These are phyloP conservation scores for Trypanosoma theileri DNA, from an alignment of 208 protist genomes.

Conservation along the genomic window DNA sequence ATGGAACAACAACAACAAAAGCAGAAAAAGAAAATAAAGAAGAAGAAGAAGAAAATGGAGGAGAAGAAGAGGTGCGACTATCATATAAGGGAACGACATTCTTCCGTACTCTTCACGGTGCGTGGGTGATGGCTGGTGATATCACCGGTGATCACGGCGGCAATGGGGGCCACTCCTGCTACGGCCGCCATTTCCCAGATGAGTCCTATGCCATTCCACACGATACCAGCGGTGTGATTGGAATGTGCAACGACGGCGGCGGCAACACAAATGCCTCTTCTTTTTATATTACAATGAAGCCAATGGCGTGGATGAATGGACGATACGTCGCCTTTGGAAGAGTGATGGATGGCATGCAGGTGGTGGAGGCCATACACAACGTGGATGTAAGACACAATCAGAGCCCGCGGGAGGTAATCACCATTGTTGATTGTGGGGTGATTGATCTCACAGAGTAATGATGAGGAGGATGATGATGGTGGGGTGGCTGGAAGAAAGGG, in stretches of 20 bases:
- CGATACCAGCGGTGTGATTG: constrained; percentile 65
- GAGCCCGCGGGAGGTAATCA: constrained; percentile 50
- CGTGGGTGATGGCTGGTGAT: constrained; percentile 95
- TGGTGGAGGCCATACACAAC: constrained; percentile 80
- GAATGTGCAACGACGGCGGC: constrained; percentile 90
- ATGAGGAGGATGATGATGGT: not conserved
- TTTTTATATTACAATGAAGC: constrained; percentile 87
- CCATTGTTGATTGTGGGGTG: constrained; percentile 81
- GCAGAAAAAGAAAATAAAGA: not conserved
- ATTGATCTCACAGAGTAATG: constrained; percentile 64
- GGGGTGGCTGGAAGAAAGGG: not conserved
- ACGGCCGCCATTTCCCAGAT: constrained; percentile 90
- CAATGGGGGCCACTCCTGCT: constrained; percentile 91
- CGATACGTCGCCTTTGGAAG: constrained; percentile 95
- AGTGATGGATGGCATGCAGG: constrained; percentile 90
- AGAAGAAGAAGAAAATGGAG: constrained; percentile 3
- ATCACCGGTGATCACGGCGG: constrained; percentile 79
- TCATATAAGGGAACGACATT: constrained; percentile 92
- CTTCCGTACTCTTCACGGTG: constrained; percentile 91
- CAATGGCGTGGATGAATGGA: constrained; percentile 89
- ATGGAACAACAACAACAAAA: too few relatives aligned
- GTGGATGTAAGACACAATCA: constrained; percentile 86
- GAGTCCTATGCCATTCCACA: constrained; percentile 94
- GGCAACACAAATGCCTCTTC: constrained; percentile 79
- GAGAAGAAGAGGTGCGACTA: constrained; percentile 33